Percentiles rank a stretch among this genome's conserved stretches.
phyloP scores from a whole-genome alignment of 306 rosid species.

The Mucuna pruriens region DNA sequence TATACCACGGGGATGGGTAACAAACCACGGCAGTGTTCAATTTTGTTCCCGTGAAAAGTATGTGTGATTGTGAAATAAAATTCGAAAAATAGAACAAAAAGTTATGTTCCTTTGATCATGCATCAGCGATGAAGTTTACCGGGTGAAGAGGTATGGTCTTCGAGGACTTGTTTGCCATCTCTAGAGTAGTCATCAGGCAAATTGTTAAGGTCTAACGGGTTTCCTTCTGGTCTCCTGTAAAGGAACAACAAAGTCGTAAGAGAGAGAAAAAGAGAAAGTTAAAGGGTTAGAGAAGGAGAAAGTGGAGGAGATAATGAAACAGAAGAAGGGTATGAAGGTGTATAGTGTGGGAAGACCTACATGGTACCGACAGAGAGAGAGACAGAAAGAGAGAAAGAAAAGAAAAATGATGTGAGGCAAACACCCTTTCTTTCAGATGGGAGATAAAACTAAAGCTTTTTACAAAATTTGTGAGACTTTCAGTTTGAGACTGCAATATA shows the following conservation, averaged over 20 bases:
- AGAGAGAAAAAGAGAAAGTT: background rate
- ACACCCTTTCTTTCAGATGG: conserved; percentile 51
- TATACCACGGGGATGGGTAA: conserved; percentile 1
- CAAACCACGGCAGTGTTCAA: conserved; percentile 12
- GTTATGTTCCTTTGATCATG: background rate
- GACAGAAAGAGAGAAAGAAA: conserved; percentile 51
- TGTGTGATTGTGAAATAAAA: conserved; percentile 1
- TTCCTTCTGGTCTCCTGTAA: conserved; percentile 81
- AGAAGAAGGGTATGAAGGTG: conserved; percentile 16
- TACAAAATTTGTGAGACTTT: conserved; percentile 57
- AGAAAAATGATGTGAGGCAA: conserved; percentile 35
- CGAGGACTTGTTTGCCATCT: conserved; percentile 64
- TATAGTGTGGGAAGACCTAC: conserved; percentile 73
- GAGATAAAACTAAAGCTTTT: conserved; percentile 46
- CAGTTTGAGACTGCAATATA: conserved; percentile 89
- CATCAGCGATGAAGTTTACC: conserved; percentile 37
- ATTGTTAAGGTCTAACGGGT: conserved; percentile 92
- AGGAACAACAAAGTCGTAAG: conserved; percentile 31
- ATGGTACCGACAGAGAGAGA: conserved; percentile 72
- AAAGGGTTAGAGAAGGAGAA: conserved; percentile 4
- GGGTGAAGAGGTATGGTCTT: conserved; percentile 56
- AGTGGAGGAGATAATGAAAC: conserved; percentile 17
- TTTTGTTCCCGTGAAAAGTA: conserved; percentile 35
- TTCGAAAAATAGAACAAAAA: background rate
- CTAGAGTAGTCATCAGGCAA: conserved; percentile 78